Conservation (phyloP, 495 filamentous ascomycete genomes). For the Trichocladium antarcticum region DNA sequence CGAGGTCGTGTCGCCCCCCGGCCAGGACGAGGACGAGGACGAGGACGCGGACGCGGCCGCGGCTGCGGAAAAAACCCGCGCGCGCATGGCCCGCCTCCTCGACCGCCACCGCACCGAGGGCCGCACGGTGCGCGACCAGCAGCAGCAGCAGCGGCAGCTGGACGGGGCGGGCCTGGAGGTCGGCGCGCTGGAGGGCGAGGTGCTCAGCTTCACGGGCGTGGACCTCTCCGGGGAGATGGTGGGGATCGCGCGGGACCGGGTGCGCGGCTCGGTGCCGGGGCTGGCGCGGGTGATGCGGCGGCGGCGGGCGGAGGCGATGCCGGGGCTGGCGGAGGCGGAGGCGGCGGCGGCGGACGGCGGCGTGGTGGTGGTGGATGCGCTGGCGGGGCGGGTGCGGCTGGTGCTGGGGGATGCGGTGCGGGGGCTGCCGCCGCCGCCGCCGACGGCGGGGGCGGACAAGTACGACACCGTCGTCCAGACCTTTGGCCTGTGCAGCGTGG, state of each 20-base stretch:
- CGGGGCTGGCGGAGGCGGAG: background rate
- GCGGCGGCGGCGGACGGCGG: constrained; percentile 6
- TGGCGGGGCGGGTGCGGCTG: constrained; percentile 27
- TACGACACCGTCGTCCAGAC: constrained; percentile 89
- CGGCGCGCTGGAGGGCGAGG: constrained; percentile 10
- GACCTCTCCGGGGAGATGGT: constrained; percentile 38
- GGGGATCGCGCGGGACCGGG: constrained; percentile 28
- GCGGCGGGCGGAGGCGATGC: constrained; percentile 16
- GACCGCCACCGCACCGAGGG: background rate
- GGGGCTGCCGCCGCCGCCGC: constrained; percentile 18
- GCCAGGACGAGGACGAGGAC: constrained; percentile 4
- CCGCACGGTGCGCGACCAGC: background rate
- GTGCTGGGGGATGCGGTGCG: constrained; percentile 31
- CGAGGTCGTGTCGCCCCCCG: constrained; percentile 16
- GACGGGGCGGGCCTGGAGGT: background rate
- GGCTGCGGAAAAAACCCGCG: too few relatives aligned
- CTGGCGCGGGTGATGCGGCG: constrained; percentile 21
- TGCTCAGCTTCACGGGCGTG: constrained; percentile 36
- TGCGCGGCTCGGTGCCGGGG: constrained; percentile 27
- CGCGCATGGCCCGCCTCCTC: background rate
- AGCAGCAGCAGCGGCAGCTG: too few relatives aligned
- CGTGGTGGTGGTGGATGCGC: constrained; percentile 23
- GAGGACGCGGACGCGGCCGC: background rate
- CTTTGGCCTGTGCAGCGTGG: constrained; percentile 84
- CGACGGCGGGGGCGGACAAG: constrained; percentile 20